Evolutionary conservation across 768 basidiomycete species (phyloP).

Genomic region (Pulveroboletus sp.): DNA sequence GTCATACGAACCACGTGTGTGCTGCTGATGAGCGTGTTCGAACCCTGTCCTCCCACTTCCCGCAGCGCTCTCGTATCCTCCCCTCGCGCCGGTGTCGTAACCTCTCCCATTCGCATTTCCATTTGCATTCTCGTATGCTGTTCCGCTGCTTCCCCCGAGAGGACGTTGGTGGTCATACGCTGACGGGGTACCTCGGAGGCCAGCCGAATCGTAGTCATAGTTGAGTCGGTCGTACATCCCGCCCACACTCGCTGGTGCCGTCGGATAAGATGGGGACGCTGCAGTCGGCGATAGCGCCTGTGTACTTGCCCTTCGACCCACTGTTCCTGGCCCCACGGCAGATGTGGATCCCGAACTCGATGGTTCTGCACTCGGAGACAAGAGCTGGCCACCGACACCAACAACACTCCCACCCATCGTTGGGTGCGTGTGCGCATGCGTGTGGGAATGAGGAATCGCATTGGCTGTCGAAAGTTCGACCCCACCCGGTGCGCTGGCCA

Average conservation of each 20-base stretch:
- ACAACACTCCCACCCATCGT: slow-evolving; percentile 9
- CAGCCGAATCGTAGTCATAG: slow-evolving; percentile 20
- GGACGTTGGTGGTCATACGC: slow-evolving; percentile 25
- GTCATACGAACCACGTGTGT: slow-evolving; percentile 25
- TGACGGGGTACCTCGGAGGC: slow-evolving; percentile 14
- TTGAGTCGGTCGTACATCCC: slow-evolving; percentile 22
- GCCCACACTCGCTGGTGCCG: slow-evolving; percentile 14
- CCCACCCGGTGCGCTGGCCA: slow-evolving; percentile 32
- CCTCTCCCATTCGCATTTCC: slow-evolving; percentile 15
- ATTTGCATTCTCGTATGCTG: slow-evolving; percentile 16
- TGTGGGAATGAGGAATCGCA: slow-evolving; percentile 9
- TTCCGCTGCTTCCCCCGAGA: slow-evolving; percentile 2
- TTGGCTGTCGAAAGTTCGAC: slow-evolving; percentile 25
- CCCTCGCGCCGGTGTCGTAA: slow-evolving; percentile 20
- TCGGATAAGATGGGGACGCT: slow-evolving; percentile 13
- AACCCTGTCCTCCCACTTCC: slow-evolving; percentile 16
- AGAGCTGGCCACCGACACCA: slow-evolving; percentile 17
- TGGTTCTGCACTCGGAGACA: slow-evolving; percentile 13
- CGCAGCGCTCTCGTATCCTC: slow-evolving; percentile 20
- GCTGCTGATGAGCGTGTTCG: slow-evolving; percentile 28
- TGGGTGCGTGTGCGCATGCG: slow-evolving; percentile 12
- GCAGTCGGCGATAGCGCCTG: slow-evolving; percentile 15
- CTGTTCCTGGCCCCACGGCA: background rate
- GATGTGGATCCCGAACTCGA: slow-evolving; percentile 12
- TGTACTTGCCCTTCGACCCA: slow-evolving; percentile 12